phyloP scores from a whole-genome alignment of 2,329 filamentous ascomycete genomes.

The Gremmenia infestans region DNA sequence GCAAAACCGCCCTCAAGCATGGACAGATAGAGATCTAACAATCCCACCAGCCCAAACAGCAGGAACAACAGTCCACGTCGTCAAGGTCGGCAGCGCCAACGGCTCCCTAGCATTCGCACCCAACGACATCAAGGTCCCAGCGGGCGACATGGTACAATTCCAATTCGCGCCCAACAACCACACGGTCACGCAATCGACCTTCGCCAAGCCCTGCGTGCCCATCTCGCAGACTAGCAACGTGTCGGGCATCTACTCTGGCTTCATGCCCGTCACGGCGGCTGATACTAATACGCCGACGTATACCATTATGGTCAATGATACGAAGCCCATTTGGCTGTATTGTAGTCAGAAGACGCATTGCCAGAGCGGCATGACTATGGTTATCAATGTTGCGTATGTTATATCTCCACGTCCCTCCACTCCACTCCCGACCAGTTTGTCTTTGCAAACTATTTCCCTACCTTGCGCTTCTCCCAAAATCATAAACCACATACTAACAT shows the following conservation, averaged over 20 bases:
- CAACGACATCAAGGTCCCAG: slow-evolving; percentile 56
- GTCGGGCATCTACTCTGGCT: slow-evolving; percentile 62
- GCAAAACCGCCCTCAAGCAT: not conserved
- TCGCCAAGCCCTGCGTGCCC: slow-evolving; percentile 64
- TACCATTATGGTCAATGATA: slow-evolving; percentile 64
- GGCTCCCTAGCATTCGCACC: slow-evolving; percentile 58
- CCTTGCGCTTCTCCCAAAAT: too few species aligned
- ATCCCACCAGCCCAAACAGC: slow-evolving; percentile 5
- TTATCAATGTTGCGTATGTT: slow-evolving; percentile 49
- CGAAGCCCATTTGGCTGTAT: slow-evolving; percentile 72
- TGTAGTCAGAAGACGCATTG: slow-evolving; percentile 73
- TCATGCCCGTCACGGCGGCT: slow-evolving; percentile 56
- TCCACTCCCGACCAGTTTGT: not conserved
- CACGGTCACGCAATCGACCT: slow-evolving; percentile 73
- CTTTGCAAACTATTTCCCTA: too few species aligned
- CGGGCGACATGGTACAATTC: slow-evolving; percentile 62
- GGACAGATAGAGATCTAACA: not conserved
- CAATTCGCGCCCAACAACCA: slow-evolving; percentile 67
- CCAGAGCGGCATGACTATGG: slow-evolving; percentile 40
- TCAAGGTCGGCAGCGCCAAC: slow-evolving; percentile 52
- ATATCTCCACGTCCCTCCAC: not conserved
- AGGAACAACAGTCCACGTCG: slow-evolving; percentile 49
- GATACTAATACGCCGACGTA: slow-evolving; percentile 56
- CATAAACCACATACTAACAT: too few species aligned
- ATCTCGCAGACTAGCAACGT: slow-evolving; percentile 45